Base-by-base conservation (phyloP, 140 eudicot genomes). In the Cichorium intybus region DNA sequence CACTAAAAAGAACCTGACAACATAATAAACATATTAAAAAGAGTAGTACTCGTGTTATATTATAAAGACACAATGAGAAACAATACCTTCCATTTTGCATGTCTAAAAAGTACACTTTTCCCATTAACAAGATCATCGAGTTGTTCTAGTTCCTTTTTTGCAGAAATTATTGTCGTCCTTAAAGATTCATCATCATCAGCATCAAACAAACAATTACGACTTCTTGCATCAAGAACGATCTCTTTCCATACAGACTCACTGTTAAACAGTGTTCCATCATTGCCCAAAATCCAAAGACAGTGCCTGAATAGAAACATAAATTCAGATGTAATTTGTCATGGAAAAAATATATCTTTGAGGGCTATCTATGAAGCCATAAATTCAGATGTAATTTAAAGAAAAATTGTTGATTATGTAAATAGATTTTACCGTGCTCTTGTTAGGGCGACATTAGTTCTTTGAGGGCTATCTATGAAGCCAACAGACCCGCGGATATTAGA, bases 281-380 rank as follows among this genome's bases (percentile, higher is more conserved):
- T 69, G 23, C 96, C 96, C 66, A 88, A 58, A 33, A 88, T 80
- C 96, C 96, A 88, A 4, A 88, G 84, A 76, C 86, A 75, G 27
- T 85, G 95, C 52, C 96, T 88, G 51, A 2, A 72, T 2, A 46
- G 6, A 31, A 60, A 33, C 10, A 53, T 12, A 7, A 50, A 62
- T 8, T 17, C 29, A 54, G 31, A 28, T 29, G 23, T 18, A 14
- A 47, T 7, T 31, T 29, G 12, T n/a, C n/a, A n/a, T 23, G 58
- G 34, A 2, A 51, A 26, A 24, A 64, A n/a, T n/a, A n/a, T n/a
- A n/a, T n/a, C n/a, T n/a, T n/a, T n/a, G n/a, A n/a, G n/a, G n/a
- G n/a, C n/a, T n/a, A n/a, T n/a, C n/a, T n/a, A n/a, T n/a, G n/a
- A n/a, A n/a, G n/a, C n/a, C n/a, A n/a, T n/a, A n/a, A n/a, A n/a